phyloP scores from a whole-genome alignment of 495 filamentous ascomycete genomes.

The Tuber borchii region DNA sequence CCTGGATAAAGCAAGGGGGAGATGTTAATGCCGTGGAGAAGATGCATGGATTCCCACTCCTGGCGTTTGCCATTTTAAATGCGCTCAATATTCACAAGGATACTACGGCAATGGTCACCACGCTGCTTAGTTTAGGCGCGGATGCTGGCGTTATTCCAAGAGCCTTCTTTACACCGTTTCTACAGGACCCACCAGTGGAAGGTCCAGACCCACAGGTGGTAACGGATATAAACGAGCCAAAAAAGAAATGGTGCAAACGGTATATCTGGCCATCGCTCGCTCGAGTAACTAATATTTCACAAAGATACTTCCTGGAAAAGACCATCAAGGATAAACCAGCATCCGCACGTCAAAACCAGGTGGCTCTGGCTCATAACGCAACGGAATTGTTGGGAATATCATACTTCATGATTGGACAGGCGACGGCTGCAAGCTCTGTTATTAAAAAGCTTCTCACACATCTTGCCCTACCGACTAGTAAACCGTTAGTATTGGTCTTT shows the following conservation, averaged over 20 bases:
- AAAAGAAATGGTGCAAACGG: conserved; percentile 16
- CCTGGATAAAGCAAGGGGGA: conserved; percentile 43
- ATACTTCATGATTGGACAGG: conserved; percentile 49
- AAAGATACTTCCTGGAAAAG: conserved; percentile 47
- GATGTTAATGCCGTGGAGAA: conserved; percentile 42
- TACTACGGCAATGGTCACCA: conserved; percentile 42
- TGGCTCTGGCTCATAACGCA: conserved; percentile 42
- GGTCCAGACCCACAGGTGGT: conserved; percentile 32
- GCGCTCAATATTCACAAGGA: conserved; percentile 40
- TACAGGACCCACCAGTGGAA: conserved; percentile 30
- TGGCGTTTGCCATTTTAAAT: conserved; percentile 47
- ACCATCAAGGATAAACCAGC: conserved; percentile 38
- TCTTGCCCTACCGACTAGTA: conserved; percentile 29
- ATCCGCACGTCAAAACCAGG: conserved; percentile 41
- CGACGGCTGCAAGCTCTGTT: conserved; percentile 42
- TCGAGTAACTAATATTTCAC: conserved; percentile 45
- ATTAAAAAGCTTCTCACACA: conserved; percentile 42
- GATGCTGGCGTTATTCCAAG: conserved; percentile 40
- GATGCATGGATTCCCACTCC: conserved; percentile 42
- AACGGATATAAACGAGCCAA: conserved; percentile 14
- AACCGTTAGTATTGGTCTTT: conserved; percentile 47
- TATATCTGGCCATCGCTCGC: conserved; percentile 37
- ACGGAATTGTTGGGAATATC: conserved; percentile 45
- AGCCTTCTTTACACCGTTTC: conserved; percentile 42
- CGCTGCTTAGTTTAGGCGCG: conserved; percentile 47